A percentile compares a stretch with the other conserved stretches of the same genome.
These are phyloP conservation scores for Ceratobasidium theobromae DNA, from an alignment of 1,284 basidiomycete species.

Conservation along the genomic window DNA sequence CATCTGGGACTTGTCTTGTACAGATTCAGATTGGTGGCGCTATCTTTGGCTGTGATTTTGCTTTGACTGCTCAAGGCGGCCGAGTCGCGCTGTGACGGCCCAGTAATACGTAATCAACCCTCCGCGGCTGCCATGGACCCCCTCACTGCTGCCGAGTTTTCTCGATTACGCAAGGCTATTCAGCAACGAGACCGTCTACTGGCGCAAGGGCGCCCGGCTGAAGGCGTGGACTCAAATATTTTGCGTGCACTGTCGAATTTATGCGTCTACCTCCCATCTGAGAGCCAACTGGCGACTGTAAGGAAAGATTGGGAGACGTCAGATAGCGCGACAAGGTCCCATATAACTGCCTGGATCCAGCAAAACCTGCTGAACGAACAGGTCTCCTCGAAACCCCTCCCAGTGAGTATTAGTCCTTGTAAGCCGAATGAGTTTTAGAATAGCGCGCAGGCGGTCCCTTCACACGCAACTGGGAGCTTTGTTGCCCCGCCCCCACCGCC, in stretches of 20 bases:
- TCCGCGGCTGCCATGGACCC: constrained; percentile 18
- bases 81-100: too few species aligned
- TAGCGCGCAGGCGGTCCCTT: background rate
- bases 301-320: constrained; percentile 18
- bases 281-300: constrained; percentile 9
- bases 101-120: background rate
- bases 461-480: background rate
- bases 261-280: constrained; percentile 3
- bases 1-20: background rate
- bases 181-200: constrained; percentile 23
- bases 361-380: constrained; percentile 9
- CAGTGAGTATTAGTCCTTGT: too few species aligned
- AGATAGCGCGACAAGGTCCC: background rate
- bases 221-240: constrained; percentile 13
- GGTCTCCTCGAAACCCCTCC: background rate
- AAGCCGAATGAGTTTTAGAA: too few species aligned
- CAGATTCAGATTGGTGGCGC: background rate
- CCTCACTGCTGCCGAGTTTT: constrained; percentile 18
- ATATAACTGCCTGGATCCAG: constrained; percentile 9
- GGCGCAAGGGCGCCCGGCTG: constrained; percentile 9
- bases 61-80: too few species aligned
- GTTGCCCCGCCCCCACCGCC: constrained; percentile 22
- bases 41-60: background rate
- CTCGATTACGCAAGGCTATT: constrained; percentile 31
- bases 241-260: constrained; percentile 9